Evolutionary conservation across 257 asterid genomes (phyloP).

Genomic region (Leptodermis oblonga): DNA sequence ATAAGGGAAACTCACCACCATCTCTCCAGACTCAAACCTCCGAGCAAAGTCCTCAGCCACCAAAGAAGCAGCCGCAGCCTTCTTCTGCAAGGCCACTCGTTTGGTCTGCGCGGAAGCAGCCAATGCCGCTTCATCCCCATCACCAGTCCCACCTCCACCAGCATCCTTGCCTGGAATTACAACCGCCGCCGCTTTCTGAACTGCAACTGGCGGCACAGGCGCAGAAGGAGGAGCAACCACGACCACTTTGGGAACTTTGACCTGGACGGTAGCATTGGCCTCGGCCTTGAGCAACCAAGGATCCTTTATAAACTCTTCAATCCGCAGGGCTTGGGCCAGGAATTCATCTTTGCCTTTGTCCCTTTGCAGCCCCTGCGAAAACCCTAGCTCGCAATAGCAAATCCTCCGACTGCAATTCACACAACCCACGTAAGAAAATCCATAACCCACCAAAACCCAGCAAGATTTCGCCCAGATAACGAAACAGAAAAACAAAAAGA

Average conservation of each 20-base stretch:
- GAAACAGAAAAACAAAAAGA: constrained; percentile 5
- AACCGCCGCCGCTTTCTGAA: constrained; percentile 11
- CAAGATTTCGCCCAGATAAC: neutral
- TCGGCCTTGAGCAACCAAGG: constrained; percentile 76
- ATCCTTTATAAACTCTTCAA: constrained; percentile 76
- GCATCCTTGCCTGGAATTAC: neutral
- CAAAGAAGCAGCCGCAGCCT: constrained; percentile 74
- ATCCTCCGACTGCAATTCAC: constrained; percentile 65
- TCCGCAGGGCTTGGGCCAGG: constrained; percentile 55
- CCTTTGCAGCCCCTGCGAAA: constrained; percentile 52
- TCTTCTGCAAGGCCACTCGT: constrained; percentile 85
- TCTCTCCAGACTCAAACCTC: constrained; percentile 81
- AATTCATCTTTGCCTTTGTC: constrained; percentile 59
- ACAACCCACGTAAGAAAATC: constrained; percentile 23
- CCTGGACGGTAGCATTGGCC: constrained; percentile 74
- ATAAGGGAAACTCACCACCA: constrained; percentile 44
- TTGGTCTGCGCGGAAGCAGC: constrained; percentile 70
- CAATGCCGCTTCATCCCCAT: constrained; percentile 46
- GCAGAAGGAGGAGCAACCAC: constrained; percentile 37
- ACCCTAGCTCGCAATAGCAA: constrained; percentile 83
- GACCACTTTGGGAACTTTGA: constrained; percentile 75
- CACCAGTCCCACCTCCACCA: constrained; percentile 26
- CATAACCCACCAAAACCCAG: constrained; percentile 30
- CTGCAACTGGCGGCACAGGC: constrained; percentile 29
- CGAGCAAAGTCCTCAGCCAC: constrained; percentile 83